Conservation (phyloP, 2,329 filamentous ascomycete species). For the Penicillium sp. region DNA sequence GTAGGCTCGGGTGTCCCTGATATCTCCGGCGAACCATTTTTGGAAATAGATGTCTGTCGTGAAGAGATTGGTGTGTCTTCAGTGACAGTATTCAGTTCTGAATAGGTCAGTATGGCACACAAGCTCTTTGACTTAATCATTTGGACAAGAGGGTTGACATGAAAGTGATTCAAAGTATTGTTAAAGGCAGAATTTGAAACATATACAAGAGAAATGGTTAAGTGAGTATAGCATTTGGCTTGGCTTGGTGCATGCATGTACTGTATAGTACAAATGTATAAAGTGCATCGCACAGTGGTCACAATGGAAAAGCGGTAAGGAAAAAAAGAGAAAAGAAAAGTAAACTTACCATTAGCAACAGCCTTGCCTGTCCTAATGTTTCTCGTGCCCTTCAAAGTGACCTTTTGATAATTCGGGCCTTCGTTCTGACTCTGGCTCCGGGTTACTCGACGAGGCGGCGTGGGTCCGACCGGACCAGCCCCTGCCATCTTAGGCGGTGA, state of each 20-base stretch:
- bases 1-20: constrained; percentile 24
- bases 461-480: background rate
- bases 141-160: background rate
- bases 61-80: constrained; percentile 15
- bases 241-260: background rate
- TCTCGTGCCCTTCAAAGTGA: background rate
- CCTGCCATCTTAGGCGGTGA: constrained; percentile 9
- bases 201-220: background rate
- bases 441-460: constrained; percentile 27
- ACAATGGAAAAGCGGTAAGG: background rate
- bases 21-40: constrained; percentile 9
- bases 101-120: constrained; percentile 7
- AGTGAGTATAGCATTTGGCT: background rate
- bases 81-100: constrained; percentile 12
- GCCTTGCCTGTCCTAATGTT: constrained; percentile 4
- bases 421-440: constrained; percentile 29
- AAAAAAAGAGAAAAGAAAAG: background rate
- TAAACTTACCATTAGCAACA: constrained; percentile 6
- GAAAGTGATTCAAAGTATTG: no score
- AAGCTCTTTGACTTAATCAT: background rate
- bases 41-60: constrained; percentile 7
- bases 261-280: background rate
- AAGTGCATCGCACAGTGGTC: no score
- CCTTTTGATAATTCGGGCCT: constrained; percentile 21
- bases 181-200: background rate